Evolutionary conservation across 2,329 filamentous ascomycete species (phyloP), one percentile per base, ranked within the genome.

Genomic region (Colletotrichum sansevieriae): DNA sequence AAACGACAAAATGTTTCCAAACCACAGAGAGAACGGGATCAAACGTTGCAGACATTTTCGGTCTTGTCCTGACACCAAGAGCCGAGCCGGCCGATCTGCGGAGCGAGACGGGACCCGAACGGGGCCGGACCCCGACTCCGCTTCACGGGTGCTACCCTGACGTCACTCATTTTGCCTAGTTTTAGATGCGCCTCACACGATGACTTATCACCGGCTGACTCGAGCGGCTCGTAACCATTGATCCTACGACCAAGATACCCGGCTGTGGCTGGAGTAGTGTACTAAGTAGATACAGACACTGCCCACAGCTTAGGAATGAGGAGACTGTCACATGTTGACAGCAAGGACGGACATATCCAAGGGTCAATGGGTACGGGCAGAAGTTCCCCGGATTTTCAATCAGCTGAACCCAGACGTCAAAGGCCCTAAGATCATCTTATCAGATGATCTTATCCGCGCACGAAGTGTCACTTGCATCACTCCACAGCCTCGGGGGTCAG

Each of bases 311-410:
- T 6, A 9, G 37, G 11, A 11, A 12, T 13, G 37, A 39, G 10
- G 13, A 39, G 37, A 39, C 37, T 39, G 12, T 55, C 12, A 55
- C 33, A 22, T 25, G 18, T 41, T n/a, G 51, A 22, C 29, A 18
- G 29, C 12, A 51, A 10, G 3, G 44, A 20, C 15, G 41, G 35
- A 41, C 20, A 37, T 20, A 37, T 39, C 18, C n/a, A n/a, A 25
- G 11, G 11, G 13, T n/a, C 25, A 29, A 20, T n/a, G 12, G 39
- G n/a, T 9, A n/a, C 46, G 47, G 44, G 44, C 37, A 57, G 44
- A 29, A 44, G 44, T 66, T 68, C 65, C 60, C 60, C 60, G 5
- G 60, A 35, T 65, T 54, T 37, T 20, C 35, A 11, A 52, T 52
- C 2, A 47, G n/a, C 13, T 37, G 20, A 55, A 55, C 18, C 52